Base-by-base conservation (phyloP, 441 rosid species). In the Pelargonium fulgidum region DNA sequence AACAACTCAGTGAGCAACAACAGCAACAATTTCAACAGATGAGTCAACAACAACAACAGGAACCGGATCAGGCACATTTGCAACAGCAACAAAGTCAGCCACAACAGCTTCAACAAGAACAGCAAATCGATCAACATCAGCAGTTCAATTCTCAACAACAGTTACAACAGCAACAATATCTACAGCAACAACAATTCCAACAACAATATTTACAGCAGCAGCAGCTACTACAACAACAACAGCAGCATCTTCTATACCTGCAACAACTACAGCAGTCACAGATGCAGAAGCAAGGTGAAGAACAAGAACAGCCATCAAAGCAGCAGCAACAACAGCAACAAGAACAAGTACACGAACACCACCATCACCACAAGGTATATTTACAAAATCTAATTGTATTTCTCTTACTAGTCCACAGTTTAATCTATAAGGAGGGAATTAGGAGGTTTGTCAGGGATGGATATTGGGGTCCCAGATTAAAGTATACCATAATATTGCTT, bases 81-180 rank as follows among this genome's bases (percentile, higher is more conserved):
- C 81, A 64, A 36, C 80, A 73, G 24, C 79, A 73, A 70, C 80
- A 29, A 7, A 70, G 66, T 5, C 74, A 68, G 62, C 83, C 73
- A 22, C 83, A 76, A 36, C 74, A 58, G 29, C 79, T 50, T 42
- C 78, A 62, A 47, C 85, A 72, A 16, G 17, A 75, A n/a, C 76
- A 47, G 75, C 81, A 69, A 33, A 72, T 62, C 41, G 77, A 58
- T 3, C 77, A 70, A 47, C 78, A 74, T 66, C 74, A 68, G 70
- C 75, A 42, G 20, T 48, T 48, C 56, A 14, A 48, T 48, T n/a
- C 16, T 48, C 62, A 56, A 56, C 26, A 56, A 19, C 62, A 56
- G 62, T 17, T 12, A 69, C 62, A 56, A 19, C 62, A 56, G 62
- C 11, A 11, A 69, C 74, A 65, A 47, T 80, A 58, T 2, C 77